phyloP scores from a whole-genome alignment of 805 yeast genomes.

The Saturnispora sanitii region DNA sequence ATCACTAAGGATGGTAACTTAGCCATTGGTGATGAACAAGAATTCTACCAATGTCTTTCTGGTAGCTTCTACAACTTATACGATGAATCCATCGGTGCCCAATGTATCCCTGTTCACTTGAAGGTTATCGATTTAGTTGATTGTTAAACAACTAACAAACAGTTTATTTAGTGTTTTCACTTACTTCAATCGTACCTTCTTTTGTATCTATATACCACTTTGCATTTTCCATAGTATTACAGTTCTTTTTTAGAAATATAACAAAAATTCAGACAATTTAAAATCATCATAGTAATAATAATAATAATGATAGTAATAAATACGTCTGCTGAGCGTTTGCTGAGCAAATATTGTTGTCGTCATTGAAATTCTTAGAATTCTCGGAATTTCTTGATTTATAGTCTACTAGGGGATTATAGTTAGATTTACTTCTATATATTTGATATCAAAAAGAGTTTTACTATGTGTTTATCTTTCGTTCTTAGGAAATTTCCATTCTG shows the following conservation, averaged over 20 bases:
- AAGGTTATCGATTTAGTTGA: slow-evolving; percentile 35
- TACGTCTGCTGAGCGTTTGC: not conserved
- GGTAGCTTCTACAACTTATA: slow-evolving; percentile 51
- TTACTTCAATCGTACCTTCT: slow-evolving; percentile 4
- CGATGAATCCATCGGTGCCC: slow-evolving; percentile 37
- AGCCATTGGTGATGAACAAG: slow-evolving; percentile 40
- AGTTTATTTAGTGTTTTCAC: not conserved
- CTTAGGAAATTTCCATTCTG: too few species aligned
- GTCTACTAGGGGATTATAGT: too few species aligned
- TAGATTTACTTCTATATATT: too few species aligned
- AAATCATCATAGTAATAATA: not conserved
- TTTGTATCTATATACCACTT: slow-evolving; percentile 8
- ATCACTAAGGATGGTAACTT: slow-evolving; percentile 36
- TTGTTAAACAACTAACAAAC: slow-evolving; percentile 21
- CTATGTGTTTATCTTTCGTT: too few species aligned
- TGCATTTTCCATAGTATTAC: slow-evolving; percentile 8
- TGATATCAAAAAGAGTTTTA: too few species aligned
- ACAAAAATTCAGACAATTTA: not conserved
- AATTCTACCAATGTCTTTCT: slow-evolving; percentile 46
- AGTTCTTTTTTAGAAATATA: not conserved
- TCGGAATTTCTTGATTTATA: too few species aligned
- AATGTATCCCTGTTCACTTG: slow-evolving; percentile 38
- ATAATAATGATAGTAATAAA: too few species aligned
- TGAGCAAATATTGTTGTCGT: too few species aligned
- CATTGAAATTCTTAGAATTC: too few species aligned